Base-by-base conservation (phyloP, 495 filamentous ascomycete species). In the Penicillium tannophilum region DNA sequence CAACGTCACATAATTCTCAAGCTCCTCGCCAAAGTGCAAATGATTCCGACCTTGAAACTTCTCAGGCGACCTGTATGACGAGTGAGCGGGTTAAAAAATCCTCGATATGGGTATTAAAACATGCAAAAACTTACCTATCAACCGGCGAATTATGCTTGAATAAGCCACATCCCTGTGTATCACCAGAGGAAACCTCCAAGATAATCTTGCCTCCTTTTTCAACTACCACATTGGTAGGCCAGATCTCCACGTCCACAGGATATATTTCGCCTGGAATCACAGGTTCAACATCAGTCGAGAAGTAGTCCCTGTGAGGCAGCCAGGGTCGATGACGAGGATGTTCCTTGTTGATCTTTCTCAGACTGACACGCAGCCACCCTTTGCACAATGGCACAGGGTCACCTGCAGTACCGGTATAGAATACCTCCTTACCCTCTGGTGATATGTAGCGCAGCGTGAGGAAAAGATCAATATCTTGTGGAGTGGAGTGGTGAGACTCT, bases 211-310 rank as follows among this genome's bases (percentile, higher is more conserved):
- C 69, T 0, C 66, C 69, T 36, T 74, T 70, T 44, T 78, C 78
- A 19, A 87, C 78, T 6, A 90, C 77, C 0, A 87, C 83, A 65
- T 87, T 87, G 1, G 85, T 88, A n/a, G 87, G 87, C 87, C 86
- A 88, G 6, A 88, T 65, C 70, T 90, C 87, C 10, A 90, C 75
- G 58, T 88, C 86, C 0, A 88, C 83, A 0, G 65, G 65, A 58
- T 90, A 88, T 3, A 88, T 77, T 55, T 84, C 78, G 0, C 79
- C 80, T 0, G 77, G 71, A 23, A 81, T 74, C 0, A 88, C 82
- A 14, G 75, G 74, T 35, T 77, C 74, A 8, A 83, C 81, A 54
- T 88, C 85, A 0, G 67, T 81, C 9, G 77, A 82, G 55, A 76
- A 71, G 60, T 89, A 88, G n/a, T 87, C 75, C 6, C 86, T 78